phyloP scores from a whole-genome alignment of 768 basidiomycete species.

The Daedalea quercina region DNA sequence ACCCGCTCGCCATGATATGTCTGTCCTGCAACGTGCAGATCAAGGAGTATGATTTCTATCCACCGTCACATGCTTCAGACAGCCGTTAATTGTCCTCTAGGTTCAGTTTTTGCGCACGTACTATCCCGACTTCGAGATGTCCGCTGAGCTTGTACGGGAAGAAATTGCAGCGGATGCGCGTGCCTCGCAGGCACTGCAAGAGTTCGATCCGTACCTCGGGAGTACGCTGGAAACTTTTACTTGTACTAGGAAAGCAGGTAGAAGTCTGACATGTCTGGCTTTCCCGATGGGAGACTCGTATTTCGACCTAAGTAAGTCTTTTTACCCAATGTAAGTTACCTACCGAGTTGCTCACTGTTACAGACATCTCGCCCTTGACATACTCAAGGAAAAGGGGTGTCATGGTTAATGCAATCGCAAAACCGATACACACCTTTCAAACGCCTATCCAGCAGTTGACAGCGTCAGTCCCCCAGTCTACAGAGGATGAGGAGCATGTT shows the following conservation, averaged over 20 bases:
- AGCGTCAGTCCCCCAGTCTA: constrained; percentile 5
- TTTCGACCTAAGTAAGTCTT: constrained; percentile 51
- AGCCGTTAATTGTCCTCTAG: constrained; percentile 39
- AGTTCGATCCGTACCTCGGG: constrained; percentile 54
- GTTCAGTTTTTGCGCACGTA: constrained; percentile 65
- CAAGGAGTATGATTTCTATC: constrained; percentile 47
- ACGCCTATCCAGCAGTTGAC: constrained; percentile 66
- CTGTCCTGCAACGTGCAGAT: constrained; percentile 41
- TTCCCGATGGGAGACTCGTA: constrained; percentile 63
- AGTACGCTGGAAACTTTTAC: constrained; percentile 42
- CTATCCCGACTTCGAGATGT: constrained; percentile 70
- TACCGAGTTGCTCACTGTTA: neutral
- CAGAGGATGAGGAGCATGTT: neutral
- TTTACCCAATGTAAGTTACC: neutral
- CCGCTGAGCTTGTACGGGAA: constrained; percentile 56
- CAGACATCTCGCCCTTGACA: constrained; percentile 47
- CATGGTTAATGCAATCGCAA: constrained; percentile 34
- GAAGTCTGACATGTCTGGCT: constrained; percentile 29
- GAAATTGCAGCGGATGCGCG: constrained; percentile 43
- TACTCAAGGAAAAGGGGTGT: constrained; percentile 20
- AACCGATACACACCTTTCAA: constrained; percentile 40
- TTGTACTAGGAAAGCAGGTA: constrained; percentile 19
- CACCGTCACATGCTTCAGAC: neutral
- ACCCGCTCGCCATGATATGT: constrained; percentile 27
- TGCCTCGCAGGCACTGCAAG: constrained; percentile 25